These are phyloP conservation scores for Backusella australiensis DNA, from an alignment of 192 early-diverging fungal species.

Conservation along the genomic window DNA sequence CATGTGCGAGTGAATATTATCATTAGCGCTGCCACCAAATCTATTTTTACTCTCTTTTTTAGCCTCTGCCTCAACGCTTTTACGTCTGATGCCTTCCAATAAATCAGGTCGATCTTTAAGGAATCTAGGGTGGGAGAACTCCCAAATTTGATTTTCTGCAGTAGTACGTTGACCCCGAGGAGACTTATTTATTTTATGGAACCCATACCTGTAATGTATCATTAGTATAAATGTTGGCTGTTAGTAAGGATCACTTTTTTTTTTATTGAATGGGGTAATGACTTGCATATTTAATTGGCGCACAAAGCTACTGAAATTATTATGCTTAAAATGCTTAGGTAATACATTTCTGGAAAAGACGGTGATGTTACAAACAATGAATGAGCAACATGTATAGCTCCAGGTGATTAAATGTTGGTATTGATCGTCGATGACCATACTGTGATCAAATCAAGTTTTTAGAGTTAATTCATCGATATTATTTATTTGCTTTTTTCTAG, in stretches of 20 bases:
- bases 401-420: slow-evolving; percentile 89
- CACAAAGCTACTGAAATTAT: slow-evolving; percentile 89
- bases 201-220: slow-evolving; percentile 61
- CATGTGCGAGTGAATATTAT: slow-evolving; percentile 72
- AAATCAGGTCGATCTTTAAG: slow-evolving; percentile 70
- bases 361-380: slow-evolving; percentile 87
- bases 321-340: slow-evolving; percentile 92
- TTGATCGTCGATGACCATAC: slow-evolving; percentile 82
- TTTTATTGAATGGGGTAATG: not conserved
- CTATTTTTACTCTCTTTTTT: not conserved
- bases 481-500: not conserved
- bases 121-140: slow-evolving; percentile 84
- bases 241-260: not conserved
- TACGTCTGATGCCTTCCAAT: slow-evolving; percentile 90
- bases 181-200: slow-evolving; percentile 91
- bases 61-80: slow-evolving; percentile 80
- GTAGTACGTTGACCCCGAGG: slow-evolving; percentile 78
- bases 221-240: not conserved
- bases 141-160: slow-evolving; percentile 90
- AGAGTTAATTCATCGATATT: not conserved
- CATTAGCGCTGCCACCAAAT: slow-evolving; percentile 50
- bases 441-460: not conserved
- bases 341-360: slow-evolving; percentile 87
- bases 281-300: slow-evolving; percentile 81
- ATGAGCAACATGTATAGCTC: slow-evolving; percentile 85